phyloP scores from a whole-genome alignment of 2,329 filamentous ascomycete genomes.

The Botrytis fabae region DNA sequence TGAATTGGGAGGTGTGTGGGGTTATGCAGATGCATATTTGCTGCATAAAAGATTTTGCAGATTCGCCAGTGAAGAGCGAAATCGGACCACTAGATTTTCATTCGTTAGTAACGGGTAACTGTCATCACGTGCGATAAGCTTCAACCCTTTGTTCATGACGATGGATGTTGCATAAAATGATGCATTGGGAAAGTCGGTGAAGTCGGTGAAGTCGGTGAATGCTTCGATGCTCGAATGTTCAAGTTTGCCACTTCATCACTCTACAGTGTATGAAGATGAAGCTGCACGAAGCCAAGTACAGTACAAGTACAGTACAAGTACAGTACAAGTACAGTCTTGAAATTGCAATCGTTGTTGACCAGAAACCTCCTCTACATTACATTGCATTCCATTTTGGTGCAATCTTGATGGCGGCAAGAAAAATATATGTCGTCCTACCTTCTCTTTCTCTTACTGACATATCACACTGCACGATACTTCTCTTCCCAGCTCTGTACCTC shows the following conservation, averaged over 20 bases:
- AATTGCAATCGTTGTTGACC: too few species aligned
- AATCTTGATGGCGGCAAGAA: not conserved
- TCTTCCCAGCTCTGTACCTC: not conserved
- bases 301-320: not conserved
- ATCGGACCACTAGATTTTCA: slow-evolving; percentile 13
- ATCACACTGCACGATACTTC: not conserved
- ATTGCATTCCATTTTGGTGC: not conserved
- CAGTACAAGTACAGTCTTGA: not conserved
- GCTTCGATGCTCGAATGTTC: not conserved
- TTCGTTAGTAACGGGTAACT: not conserved
- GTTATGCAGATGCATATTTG: not conserved
- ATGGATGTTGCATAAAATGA: too few species aligned
- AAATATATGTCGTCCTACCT: not conserved
- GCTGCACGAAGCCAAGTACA: not conserved
- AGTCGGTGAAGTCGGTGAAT: not conserved
- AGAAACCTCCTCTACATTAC: not conserved
- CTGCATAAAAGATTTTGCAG: not conserved
- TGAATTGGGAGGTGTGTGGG: slow-evolving; percentile 1
- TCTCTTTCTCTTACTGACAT: not conserved
- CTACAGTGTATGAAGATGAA: not conserved
- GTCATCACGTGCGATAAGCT: not conserved
- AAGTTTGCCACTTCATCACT: not conserved
- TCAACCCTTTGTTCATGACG: not conserved
- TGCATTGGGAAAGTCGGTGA: not conserved
- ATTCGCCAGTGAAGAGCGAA: not conserved